Evolutionary conservation across 2,329 filamentous ascomycete genomes (phyloP), one percentile per base, ranked within the genome.

Genomic region (Annulohypoxylon truncatum): DNA sequence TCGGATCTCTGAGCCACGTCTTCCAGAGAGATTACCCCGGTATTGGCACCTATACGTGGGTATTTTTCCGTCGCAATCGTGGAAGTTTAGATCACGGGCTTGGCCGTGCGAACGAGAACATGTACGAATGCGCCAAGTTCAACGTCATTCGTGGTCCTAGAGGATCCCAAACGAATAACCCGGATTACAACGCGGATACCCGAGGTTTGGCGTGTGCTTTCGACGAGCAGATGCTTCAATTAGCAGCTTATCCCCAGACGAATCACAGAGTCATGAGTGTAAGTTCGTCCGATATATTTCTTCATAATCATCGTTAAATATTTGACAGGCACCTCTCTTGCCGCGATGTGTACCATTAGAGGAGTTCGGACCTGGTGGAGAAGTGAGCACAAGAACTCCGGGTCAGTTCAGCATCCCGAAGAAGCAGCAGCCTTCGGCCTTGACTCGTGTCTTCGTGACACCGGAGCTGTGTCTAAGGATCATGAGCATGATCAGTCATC

Each of bases 61-160:
- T 61, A 4, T 71, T 64, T 33, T 61, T 29, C 31, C 63, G 68
- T 2, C 50, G 59, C 7, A 10, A 67, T 28, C 68, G 58, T 1
- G 69, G 67, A 4, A 46, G 20, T 0, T 7, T 63, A 7, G 33
- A 67, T 3, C 51, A 67, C 28, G 62, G 51, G 0, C 35, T 64
- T 1, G 38, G 52, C 2, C 51, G 60, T 4, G 6, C 0, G 0
- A 24, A 61, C 1, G 68, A 68, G 15, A 48, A 58, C 3, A n/a
- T 54, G 0, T 72, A 52, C 40, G 72, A 74, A n/a, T 63, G 61
- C 4, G 51, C 64, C 2, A 74, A 74, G 61, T 70, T 62, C 44
- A 72, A 72, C 12, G 61, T 69, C 2, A 55, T 75, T 0, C 46
- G 59, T 1, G 69, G 73, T 38, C 68, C 73, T 5, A 35, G 31